Evolutionary conservation across 257 asterid species (phyloP), one percentile per base, ranked within the genome.

Genomic region (Plantago major): DNA sequence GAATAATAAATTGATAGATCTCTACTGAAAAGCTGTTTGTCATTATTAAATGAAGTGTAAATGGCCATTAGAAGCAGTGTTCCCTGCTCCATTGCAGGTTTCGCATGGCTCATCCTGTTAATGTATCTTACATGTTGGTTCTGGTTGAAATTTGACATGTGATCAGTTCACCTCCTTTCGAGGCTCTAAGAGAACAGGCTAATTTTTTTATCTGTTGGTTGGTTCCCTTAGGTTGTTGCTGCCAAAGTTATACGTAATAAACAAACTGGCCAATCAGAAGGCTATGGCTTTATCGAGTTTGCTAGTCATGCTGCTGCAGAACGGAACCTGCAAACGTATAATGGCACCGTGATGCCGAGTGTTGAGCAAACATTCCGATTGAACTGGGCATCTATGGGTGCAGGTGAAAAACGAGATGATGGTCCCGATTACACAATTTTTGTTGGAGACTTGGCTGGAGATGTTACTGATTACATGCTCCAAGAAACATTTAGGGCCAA

Each of bases 341-440:
- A 91, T 67, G 98, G 98, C 28, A 16, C 83, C 22, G 60, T 72
- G 49, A 91, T 91, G 98, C 98, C 96, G 11, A 81, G 68, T 67
- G 73, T 68, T 28, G 96, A 91, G 74, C 96, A 88, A 63, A 52
- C 79, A 28, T 91, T 85, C 76, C 78, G 94, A 62, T 45, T 91
- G 76, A 91, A 91, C 78, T 91, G 98, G 98, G 98, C 98, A 62
- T 91, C 98, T 65, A 83, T 78, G 78, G 96, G 98, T 54, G 80
- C 92, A 40, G 95, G 94, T 44, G 96, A 86, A 71, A 91, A 88
- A 76, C 94, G 95, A 7, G 98, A 85, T 63, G 86, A 80, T 75
- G 64, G 85, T 51, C 81, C 89, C 5, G 98, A 90, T 18, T 72
- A 82, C 79, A 88, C 98, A 14, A 72, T 90, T 46, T 90, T 90